Conservation (phyloP, 2,329 filamentous ascomycete species). For the Ophiostoma quercus region DNA sequence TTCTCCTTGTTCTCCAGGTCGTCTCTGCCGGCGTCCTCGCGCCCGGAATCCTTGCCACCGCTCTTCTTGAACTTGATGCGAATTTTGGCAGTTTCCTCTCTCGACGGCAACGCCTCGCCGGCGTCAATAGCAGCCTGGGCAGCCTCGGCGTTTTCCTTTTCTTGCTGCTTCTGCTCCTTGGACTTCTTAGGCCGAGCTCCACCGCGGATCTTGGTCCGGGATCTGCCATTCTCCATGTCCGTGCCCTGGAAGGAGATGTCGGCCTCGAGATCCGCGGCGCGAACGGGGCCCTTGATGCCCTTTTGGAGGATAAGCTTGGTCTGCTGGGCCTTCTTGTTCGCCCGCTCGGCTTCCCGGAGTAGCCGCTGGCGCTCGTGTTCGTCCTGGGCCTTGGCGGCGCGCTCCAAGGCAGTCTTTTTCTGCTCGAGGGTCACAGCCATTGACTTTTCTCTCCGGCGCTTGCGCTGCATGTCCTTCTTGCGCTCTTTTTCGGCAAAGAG, state of each 20-base stretch:
- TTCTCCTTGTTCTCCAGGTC: slow-evolving; percentile 45
- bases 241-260: slow-evolving; percentile 78
- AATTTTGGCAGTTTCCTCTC: slow-evolving; percentile 55
- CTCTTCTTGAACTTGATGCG: slow-evolving; percentile 58
- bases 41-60: slow-evolving; percentile 36
- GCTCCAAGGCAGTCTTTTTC: slow-evolving; percentile 75
- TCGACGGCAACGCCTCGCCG: slow-evolving; percentile 62
- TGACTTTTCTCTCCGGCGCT: slow-evolving; percentile 90
- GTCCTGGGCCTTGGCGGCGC: slow-evolving; percentile 72
- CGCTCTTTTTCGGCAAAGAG: slow-evolving; percentile 94
- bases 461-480: slow-evolving; percentile 99
- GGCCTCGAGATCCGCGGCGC: slow-evolving; percentile 67
- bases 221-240: slow-evolving; percentile 50
- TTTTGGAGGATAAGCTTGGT: slow-evolving; percentile 84
- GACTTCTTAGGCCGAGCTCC: slow-evolving; percentile 81
- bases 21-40: slow-evolving; percentile 40
- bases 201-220: slow-evolving; percentile 45
- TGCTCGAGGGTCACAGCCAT: slow-evolving; percentile 89
- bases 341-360: slow-evolving; percentile 78
- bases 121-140: slow-evolving; percentile 80
- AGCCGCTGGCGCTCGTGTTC: slow-evolving; percentile 76
- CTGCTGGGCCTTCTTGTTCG: slow-evolving; percentile 86
- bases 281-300: slow-evolving; percentile 71
- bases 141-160: slow-evolving; percentile 76
- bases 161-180: slow-evolving; percentile 76